Percentiles rank a stretch among this genome's conserved stretches.
Evolutionary conservation across 768 basidiomycete species (phyloP).

Genomic region (Pulveroboletus sp.): DNA sequence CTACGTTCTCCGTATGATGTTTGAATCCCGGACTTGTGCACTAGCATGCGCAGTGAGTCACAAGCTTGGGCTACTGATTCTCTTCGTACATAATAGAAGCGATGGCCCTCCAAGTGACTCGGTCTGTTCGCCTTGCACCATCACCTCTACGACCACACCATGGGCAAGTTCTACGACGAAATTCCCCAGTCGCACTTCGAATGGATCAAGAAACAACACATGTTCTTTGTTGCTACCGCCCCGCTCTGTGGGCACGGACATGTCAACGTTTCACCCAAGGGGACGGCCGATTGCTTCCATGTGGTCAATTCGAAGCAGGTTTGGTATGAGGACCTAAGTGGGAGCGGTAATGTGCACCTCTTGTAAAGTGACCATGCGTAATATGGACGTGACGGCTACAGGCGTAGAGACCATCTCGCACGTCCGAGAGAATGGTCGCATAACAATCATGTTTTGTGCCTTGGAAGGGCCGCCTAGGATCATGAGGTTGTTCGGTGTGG

Average conservation of each 20-base stretch:
- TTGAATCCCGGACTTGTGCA: too few relatives aligned
- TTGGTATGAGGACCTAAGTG: constrained; percentile 74
- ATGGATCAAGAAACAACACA: constrained; percentile 62
- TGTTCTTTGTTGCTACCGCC: constrained; percentile 73
- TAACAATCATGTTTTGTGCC: constrained; percentile 61
- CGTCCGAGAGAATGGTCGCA: constrained; percentile 58
- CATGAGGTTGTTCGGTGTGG: constrained; percentile 54
- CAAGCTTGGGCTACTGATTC: too few relatives aligned
- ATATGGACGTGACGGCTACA: constrained; percentile 12
- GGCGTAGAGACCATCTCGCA: constrained; percentile 65
- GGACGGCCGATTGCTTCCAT: constrained; percentile 62
- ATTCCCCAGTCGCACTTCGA: constrained; percentile 52
- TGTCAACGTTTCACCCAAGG: constrained; percentile 70
- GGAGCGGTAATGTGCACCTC: constrained; percentile 48
- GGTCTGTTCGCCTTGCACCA: neutral
- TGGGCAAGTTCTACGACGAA: constrained; percentile 58
- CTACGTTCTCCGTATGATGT: too few relatives aligned
- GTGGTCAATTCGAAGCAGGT: constrained; percentile 51
- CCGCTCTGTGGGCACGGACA: constrained; percentile 57
- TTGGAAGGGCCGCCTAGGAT: constrained; percentile 64
- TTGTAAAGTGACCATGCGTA: neutral
- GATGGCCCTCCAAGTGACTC: too few relatives aligned
- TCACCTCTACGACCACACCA: constrained; percentile 18
- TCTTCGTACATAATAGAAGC: too few relatives aligned
- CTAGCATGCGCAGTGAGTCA: too few relatives aligned